Base-by-base conservation (phyloP, 139 green algal species). In the Auxenochlorella pyrenoidosa region DNA sequence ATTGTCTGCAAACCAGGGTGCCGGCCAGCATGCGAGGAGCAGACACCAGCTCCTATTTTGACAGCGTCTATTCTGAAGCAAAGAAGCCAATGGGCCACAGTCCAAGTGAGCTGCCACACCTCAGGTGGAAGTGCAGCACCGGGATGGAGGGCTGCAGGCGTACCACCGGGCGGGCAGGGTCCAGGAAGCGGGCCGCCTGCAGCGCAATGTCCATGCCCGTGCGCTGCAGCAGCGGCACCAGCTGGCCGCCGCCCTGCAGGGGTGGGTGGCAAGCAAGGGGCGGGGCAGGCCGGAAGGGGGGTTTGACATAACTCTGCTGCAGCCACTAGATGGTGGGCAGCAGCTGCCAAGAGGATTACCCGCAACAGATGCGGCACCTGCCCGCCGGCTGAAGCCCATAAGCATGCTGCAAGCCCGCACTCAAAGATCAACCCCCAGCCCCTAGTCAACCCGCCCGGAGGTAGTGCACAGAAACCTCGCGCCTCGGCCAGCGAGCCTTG, bases 71-170 rank as follows among this genome's bases (percentile, higher is more conserved):
- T n/a, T n/a, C n/a, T n/a, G n/a, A n/a, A n/a, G n/a, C n/a, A n/a
- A n/a, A n/a, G n/a, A n/a, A n/a, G n/a, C n/a, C n/a, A n/a, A n/a
- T n/a, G n/a, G n/a, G n/a, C n/a, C n/a, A n/a, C n/a, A n/a, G n/a
- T n/a, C n/a, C n/a, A n/a, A n/a, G n/a, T n/a, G 21, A 71, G 63
- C 24, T 36, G 63, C 63, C 79, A 12, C 26, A 84, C 79, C 79
- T 94, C 88, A 97, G 87, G 91, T 95, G 93, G 82, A 98, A 95
- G 71, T 90, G 87, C 80, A 98, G 84, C 5, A 36, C 43, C 1
- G 94, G 93, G 38, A 97, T 87, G 26, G 68, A 75, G 73, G 94
- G 85, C 79, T 88, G 88, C 73, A 94, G 65, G 36, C 93, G 90
- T n/a, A 94, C 66, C 30, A 83, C 68, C 0, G 94, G 91, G 73